Base-by-base conservation (phyloP, 768 basidiomycete genomes). In the Leucosporidium creatinivorum region DNA sequence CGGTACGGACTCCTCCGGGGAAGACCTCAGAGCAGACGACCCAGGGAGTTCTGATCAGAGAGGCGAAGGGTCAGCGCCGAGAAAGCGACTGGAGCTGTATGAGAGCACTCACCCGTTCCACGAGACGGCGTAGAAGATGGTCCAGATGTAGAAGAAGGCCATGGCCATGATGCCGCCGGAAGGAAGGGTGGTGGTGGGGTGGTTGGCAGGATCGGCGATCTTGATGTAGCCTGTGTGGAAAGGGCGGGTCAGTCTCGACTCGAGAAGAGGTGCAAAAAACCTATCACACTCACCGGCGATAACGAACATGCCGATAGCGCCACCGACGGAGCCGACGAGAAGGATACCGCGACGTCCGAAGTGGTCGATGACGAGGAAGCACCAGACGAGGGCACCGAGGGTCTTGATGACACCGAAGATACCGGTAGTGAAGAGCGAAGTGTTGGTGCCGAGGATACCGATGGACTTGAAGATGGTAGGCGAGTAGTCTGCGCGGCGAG, bases 401-500 rank as follows among this genome's bases (percentile, higher is more conserved):
- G 77, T 76, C 77, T 80, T 79, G 78, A 83, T 80, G 55, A 83
- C 78, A 21, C 83, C 84, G 68, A 82, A 84, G 51, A 84, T 75
- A 9, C 83, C 83, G 56, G 74, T 75, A 13, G 74, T 73, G 48
- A 75, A 51, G 47, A 75, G 73, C n/a, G 64, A 54, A 2, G 73
- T 68, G 33, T 13, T 56, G 28, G 68, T 64, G 3, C 74, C 74
- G 9, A 60, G 60, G 52, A 75, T 55, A 3, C 73, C 73, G 72
- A 85, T 81, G 15, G 80, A 80, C 36, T 58, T 59, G 63, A 82
- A 79, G 26, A 84, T 79, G 39, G 39, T 44, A 6, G 82, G 82
- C 9, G 79, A 80, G 73, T 83, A 83, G 70, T 44, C 39, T 44
- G 39, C 39, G 39, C 8, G 39, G 39, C 81, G 81, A 63, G 78